A percentile compares a stretch with the other conserved stretches of the same genome.
Evolutionary conservation across 768 basidiomycete species (phyloP).

Genomic region (Auricularia auricula-judae): DNA sequence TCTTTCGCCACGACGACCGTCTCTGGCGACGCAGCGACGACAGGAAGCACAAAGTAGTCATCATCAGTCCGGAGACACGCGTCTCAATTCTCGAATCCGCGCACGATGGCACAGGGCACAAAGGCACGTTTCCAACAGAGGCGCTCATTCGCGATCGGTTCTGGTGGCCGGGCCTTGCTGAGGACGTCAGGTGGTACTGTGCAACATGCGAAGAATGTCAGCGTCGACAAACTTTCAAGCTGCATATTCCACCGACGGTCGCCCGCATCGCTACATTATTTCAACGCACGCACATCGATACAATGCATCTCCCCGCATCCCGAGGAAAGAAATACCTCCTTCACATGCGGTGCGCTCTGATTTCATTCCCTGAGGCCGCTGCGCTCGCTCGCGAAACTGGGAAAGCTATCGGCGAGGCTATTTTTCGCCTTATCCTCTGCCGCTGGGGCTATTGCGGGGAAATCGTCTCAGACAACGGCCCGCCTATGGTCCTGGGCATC

Average conservation of each 20-base stretch:
- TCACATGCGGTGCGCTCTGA: not conserved
- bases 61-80: not conserved
- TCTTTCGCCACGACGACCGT: too few species aligned
- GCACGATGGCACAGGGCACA: not conserved
- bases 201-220: slow-evolving; percentile 24
- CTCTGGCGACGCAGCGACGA: too few species aligned
- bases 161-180: slow-evolving; percentile 21
- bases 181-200: slow-evolving; percentile 22
- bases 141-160: slow-evolving; percentile 11
- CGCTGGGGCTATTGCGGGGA: not conserved
- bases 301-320: slow-evolving; percentile 9
- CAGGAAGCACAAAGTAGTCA: too few species aligned
- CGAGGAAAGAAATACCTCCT: slow-evolving; percentile 25
- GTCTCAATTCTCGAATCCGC: not conserved
- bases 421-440: not conserved
- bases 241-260: slow-evolving; percentile 14
- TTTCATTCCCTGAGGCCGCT: not conserved
- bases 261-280: slow-evolving; percentile 17
- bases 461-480: slow-evolving; percentile 5
- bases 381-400: not conserved
- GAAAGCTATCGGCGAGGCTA: not conserved
- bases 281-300: slow-evolving; percentile 5
- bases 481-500: slow-evolving; percentile 3
- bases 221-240: slow-evolving; percentile 10
- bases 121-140: not conserved